Base-by-base conservation (phyloP, 495 filamentous ascomycete species). In the Podospora anserina region DNA sequence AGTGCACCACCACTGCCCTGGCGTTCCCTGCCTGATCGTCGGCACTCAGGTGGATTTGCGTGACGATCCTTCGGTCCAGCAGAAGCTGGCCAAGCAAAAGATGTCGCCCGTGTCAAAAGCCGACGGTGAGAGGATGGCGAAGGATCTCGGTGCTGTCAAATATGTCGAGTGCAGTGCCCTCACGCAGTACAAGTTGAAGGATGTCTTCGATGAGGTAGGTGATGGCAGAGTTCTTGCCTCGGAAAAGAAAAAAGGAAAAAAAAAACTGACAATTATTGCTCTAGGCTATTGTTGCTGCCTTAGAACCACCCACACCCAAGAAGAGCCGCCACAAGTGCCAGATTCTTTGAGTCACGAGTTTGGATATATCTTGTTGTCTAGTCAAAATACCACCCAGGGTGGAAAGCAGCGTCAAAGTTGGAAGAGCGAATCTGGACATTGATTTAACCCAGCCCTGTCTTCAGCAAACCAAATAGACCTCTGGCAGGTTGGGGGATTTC, bases 91-190 rank as follows among this genome's bases (percentile, higher is more conserved):
- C 39, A 97, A 96, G 78, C 95, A 97, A 78, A 94, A 96, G 80
- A 97, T 98, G 93, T 79, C 85, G 64, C 94, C 95, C 3, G 93
- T 99, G 62, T 85, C 87, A 69, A 92, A 90, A 79, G 93, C 96
- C 78, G 93, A 97, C 72, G 95, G 96, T 34, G 96, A 98, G 77
- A 83, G 88, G 69, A 97, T 99, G 91, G 96, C 96, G 0, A 97
- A 92, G 83, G 94, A 98, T 63, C 82, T 99, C 15, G 92, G 92
- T 59, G 95, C 95, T 6, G 93, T 99, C 66, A 97, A 97, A 83
- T 99, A 98, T 70, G 95, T 99, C 63, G 95, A 99, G 82, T 99
- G 95, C 82, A 97, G 93, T 75, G 95, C 95, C 39, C 81, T 99
- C 79, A 99, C 95, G 53, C 95, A 99, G 83, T 97, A 94, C 81